Evolutionary conservation across 2,329 filamentous ascomycete genomes (phyloP).

Genomic region (Daldinia sp.): DNA sequence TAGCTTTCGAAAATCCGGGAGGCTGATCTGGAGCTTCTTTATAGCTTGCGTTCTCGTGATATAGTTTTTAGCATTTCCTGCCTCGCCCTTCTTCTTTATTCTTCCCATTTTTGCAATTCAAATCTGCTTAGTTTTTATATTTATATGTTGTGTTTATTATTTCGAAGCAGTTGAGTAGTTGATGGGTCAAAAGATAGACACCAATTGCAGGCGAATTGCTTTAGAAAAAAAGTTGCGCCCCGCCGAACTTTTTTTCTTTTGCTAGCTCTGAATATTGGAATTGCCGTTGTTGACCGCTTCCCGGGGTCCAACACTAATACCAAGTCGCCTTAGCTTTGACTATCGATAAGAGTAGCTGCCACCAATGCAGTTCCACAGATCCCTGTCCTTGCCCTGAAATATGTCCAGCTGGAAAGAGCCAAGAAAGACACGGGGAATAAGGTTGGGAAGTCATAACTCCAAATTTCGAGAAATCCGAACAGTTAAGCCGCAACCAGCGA

Average conservation of each 20-base stretch:
- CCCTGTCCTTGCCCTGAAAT: conserved; percentile 17
- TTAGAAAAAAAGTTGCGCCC: conserved; percentile 44
- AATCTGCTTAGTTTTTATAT: neutral
- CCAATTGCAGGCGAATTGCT: conserved; percentile 18
- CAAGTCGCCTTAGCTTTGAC: conserved; percentile 3
- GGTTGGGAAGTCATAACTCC: conserved; percentile 8
- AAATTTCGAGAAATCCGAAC: conserved; percentile 22
- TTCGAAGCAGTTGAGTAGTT: neutral
- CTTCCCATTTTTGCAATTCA: conserved; percentile 68
- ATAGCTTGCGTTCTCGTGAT: conserved; percentile 97
- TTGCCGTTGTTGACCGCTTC: conserved; percentile 45
- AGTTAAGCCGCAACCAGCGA: neutral
- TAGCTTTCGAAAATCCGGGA: conserved; percentile 96
- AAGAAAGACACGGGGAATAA: conserved; percentile 32
- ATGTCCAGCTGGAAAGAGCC: conserved; percentile 31
- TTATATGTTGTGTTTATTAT: neutral
- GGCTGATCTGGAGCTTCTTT: conserved; percentile 95
- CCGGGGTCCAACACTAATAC: conserved; percentile 19
- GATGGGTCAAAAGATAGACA: neutral
- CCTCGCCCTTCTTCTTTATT: conserved; percentile 92
- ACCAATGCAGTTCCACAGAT: conserved; percentile 2
- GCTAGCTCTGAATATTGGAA: conserved; percentile 17
- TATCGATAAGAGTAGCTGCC: conserved; percentile 33
- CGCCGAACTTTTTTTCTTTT: conserved; percentile 46
- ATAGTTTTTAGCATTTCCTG: conserved; percentile 97